A percentile compares a stretch with the other conserved stretches of the same genome.
These are phyloP conservation scores for Clohesyomyces aquaticus DNA, from an alignment of 495 filamentous ascomycete species.

Conservation along the genomic window DNA sequence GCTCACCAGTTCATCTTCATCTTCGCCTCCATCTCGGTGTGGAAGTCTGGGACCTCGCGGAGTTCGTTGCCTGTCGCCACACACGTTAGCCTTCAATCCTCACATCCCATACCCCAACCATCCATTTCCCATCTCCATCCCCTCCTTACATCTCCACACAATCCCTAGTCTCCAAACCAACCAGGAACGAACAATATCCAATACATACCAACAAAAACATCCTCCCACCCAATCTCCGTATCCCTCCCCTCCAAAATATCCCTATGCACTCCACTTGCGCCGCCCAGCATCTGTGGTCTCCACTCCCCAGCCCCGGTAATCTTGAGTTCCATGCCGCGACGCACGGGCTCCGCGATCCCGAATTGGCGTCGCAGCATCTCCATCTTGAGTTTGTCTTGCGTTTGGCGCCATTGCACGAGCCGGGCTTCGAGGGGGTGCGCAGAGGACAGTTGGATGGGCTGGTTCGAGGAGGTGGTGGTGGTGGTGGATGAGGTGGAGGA, in stretches of 20 bases:
- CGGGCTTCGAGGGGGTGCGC: slow-evolving; percentile 90
- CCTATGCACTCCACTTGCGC: slow-evolving; percentile 53
- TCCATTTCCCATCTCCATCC: not conserved
- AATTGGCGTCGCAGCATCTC: slow-evolving; percentile 79
- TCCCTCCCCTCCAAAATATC: slow-evolving; percentile 85
- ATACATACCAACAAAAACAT: slow-evolving; percentile 70
- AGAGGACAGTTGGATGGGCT: slow-evolving; percentile 49
- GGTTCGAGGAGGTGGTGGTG: slow-evolving; percentile 20
- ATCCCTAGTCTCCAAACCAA: not conserved
- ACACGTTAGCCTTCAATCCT: slow-evolving; percentile 30
- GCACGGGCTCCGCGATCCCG: slow-evolving; percentile 90
- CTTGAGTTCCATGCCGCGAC: slow-evolving; percentile 93
- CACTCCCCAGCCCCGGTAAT: slow-evolving; percentile 68
- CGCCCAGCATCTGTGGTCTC: slow-evolving; percentile 51
- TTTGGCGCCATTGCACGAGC: slow-evolving; percentile 78
- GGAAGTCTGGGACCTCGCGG: slow-evolving; percentile 68
- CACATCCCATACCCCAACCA: slow-evolving; percentile 8
- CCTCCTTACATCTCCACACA: not conserved
- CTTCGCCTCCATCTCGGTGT: slow-evolving; percentile 92
- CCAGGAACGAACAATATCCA: slow-evolving; percentile 4
- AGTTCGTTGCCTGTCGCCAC: slow-evolving; percentile 60
- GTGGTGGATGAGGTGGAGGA: slow-evolving; percentile 50
- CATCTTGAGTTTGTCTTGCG: slow-evolving; percentile 87
- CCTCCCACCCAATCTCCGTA: slow-evolving; percentile 80
- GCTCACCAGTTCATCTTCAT: slow-evolving; percentile 70